phyloP scores from a whole-genome alignment of 306 rosid species.

The Vigna mungo region DNA sequence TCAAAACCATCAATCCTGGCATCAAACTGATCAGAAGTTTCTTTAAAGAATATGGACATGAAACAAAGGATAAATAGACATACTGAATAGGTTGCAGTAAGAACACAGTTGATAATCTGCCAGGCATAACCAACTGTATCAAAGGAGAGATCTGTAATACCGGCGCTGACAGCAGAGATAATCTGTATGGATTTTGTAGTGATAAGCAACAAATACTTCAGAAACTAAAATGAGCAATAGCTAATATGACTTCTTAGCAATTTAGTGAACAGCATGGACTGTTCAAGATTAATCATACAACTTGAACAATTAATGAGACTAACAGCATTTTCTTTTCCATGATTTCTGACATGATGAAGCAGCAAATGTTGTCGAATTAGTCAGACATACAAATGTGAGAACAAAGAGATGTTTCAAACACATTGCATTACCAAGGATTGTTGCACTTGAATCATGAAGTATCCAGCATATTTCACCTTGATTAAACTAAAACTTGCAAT shows the following conservation, averaged over 20 bases:
- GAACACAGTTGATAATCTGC: constrained; percentile 79
- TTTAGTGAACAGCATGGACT: neutral
- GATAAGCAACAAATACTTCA: constrained; percentile 35
- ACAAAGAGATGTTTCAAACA: neutral
- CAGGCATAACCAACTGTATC: constrained; percentile 78
- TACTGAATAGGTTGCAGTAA: constrained; percentile 89
- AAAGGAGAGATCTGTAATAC: constrained; percentile 83
- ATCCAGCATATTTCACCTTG: neutral
- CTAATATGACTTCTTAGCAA: constrained; percentile 17
- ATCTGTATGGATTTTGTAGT: constrained; percentile 58
- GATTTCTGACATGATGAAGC: constrained; percentile 12
- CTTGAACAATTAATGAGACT: neutral
- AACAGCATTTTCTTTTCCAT: constrained; percentile 8
- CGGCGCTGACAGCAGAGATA: constrained; percentile 83
- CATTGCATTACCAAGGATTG: constrained; percentile 6
- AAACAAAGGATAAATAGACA: constrained; percentile 36
- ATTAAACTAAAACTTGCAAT: neutral
- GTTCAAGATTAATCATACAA: neutral
- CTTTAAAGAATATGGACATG: constrained; percentile 8
- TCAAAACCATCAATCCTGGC: constrained; percentile 21
- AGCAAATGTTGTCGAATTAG: neutral
- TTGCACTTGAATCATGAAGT: constrained; percentile 11
- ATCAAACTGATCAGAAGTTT: constrained; percentile 11
- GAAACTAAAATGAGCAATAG: constrained; percentile 13
- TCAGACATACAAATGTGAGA: constrained; percentile 20